Base-by-base conservation (phyloP, 192 early-diverging fungal species). In the Backusella westeae region DNA sequence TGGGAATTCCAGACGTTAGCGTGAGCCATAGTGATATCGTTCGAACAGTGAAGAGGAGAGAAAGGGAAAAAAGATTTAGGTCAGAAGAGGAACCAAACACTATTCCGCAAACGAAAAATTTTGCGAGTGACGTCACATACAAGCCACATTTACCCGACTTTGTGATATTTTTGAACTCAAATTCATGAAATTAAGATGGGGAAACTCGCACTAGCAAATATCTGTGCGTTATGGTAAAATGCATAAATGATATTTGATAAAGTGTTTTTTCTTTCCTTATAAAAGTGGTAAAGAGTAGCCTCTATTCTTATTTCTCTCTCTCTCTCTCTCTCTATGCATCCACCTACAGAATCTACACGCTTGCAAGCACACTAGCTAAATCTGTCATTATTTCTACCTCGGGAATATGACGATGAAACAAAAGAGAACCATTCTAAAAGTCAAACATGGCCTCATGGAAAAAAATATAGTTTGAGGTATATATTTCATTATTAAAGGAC, bases 1-100 rank as follows among this genome's bases (percentile, higher is more conserved):
- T 93, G 97, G 74, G 98, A 98, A 94, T 92, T 94, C 96, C 96
- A 99, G 83, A 99, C 94, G 89, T 89, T 91, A 79, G 85, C 87
- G 96, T 99, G 98, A 86, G 96, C 92, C 98, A 97, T 98, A 66
- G 73, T 66, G 38, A 75, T 63, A 75, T 41, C 36, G 73, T 66
- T 66, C 35, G 49, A 66, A 44, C 35, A 65, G 23, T 36, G 38
- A 75, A 75, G 65, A 65, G 9, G 29, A 75, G 65, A 75, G 73
- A 75, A 73, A 59, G 56, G 29, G 52, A 73, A 72, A 23, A 36
- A 69, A 69, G n/a, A 69, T 9, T 69, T 72, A 19, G 46, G 70
- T 46, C 39, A 46, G 7, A 35, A 32, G 70, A 46, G 70, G 56
- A 73, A 73, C 19, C 34, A 34, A 73, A 73, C 44, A 73, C 44